Evolutionary conservation across 75 land plant species (phyloP).

Genomic region (Pinus taeda): DNA sequence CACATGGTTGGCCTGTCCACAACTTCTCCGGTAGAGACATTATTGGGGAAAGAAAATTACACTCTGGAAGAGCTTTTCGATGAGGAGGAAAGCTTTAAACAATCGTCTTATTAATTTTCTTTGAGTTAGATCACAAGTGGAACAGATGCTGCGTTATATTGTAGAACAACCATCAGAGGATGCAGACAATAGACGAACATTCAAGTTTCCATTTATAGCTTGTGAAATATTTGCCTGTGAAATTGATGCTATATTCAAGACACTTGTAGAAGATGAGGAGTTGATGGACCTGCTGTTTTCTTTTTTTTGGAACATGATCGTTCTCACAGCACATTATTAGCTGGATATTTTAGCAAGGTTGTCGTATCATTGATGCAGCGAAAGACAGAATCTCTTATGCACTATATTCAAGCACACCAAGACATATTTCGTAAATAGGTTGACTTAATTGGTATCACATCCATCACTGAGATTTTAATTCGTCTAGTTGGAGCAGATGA

Average conservation of each 20-base stretch:
- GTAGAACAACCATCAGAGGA: slow-evolving; percentile 86
- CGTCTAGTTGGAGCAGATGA: slow-evolving; percentile 87
- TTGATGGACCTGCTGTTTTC: too few species aligned
- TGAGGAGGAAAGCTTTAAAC: slow-evolving; percentile 93
- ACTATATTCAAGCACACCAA: too few species aligned
- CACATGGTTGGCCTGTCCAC: slow-evolving; percentile 71
- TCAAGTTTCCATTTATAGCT: slow-evolving; percentile 41
- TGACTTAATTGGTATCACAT: too few species aligned
- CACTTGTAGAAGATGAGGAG: too few species aligned
- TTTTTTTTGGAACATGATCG: too few species aligned
- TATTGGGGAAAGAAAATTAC: slow-evolving; percentile 79
- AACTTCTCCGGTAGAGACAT: slow-evolving; percentile 80
- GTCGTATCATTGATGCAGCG: too few species aligned
- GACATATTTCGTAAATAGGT: too few species aligned
- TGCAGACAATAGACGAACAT: slow-evolving; percentile 79
- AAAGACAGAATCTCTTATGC: too few species aligned
- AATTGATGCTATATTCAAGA: too few species aligned
- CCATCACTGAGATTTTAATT: slow-evolving; percentile 36
- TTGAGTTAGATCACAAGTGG: slow-evolving; percentile 76
- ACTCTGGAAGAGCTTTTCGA: slow-evolving; percentile 96
- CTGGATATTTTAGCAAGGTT: too few species aligned
- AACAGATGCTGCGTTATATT: slow-evolving; percentile 72
- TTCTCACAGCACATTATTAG: too few species aligned
- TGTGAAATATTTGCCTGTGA: background rate
- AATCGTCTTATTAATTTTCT: slow-evolving; percentile 87